Base-by-base conservation (phyloP, 2,329 filamentous ascomycete species). In the Ceratocystis cacaofunesta region DNA sequence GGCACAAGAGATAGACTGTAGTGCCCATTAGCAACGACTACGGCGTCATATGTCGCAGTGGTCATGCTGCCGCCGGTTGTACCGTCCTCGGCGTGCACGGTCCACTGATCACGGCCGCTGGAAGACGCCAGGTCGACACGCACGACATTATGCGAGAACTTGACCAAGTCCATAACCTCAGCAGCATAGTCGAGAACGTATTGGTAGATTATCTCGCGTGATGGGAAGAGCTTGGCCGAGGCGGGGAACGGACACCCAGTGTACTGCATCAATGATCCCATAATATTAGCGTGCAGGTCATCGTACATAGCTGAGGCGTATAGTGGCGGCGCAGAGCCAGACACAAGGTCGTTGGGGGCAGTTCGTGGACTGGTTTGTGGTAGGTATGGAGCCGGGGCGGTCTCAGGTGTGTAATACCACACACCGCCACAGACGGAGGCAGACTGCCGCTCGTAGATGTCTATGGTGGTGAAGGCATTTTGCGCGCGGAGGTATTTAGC, bases 281-380 rank as follows among this genome's bases (percentile, higher is more conserved):
- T 89, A 61, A 96, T 91, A 73, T 97, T 97, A 25, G 92, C 91
- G 71, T 96, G 87, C 17, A 96, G 78, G 28, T 81, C 77, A 61
- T 90, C 84, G 74, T 96, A 96, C 75, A 96, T 83, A 2, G 92
- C 88, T 19, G 88, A 90, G n/a, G 89, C 79, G 71, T 92, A 95
- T 1, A 85, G 74, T 5, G 87, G 82, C 0, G 81, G 72, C 7
- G 68, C 61, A 15, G 48, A 55, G n/a, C 55, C 68, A 5, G 64
- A 61, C n/a, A 70, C 68, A 60, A 72, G 71, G 19, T 73, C 72
- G 77, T 79, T 83, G 66, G 89, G 87, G 65, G 81, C 78, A 68
- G 92, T 87, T 0, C 82, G 78, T 28, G 82, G 80, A 70, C 82
- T 81, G n/a, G 84, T 84, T 72, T 91, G 87, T 6, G 91, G 90